phyloP scores from a whole-genome alignment of 2,329 filamentous ascomycete species.

The Ustilaginoidea virens region DNA sequence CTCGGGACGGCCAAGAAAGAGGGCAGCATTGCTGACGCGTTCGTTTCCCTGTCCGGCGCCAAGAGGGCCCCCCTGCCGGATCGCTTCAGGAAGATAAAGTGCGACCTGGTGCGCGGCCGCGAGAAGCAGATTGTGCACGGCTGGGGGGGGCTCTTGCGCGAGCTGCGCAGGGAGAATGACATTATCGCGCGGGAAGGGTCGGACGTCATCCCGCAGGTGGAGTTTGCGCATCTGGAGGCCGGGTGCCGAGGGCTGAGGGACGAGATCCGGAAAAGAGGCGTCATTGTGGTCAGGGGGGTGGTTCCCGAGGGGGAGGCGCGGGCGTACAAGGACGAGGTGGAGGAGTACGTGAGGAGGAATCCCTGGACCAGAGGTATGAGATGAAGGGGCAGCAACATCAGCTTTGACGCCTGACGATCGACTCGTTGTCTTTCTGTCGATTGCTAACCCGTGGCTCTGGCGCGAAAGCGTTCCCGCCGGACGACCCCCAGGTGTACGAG shows the following conservation, averaged over 20 bases:
- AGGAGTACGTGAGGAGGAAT: conserved; percentile 51
- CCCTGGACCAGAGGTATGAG: conserved; percentile 36
- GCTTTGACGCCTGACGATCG: too few species aligned
- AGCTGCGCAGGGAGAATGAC: conserved; percentile 31
- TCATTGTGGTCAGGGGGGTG: conserved; percentile 49
- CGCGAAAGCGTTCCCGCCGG: conserved; percentile 42
- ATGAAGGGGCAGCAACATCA: too few species aligned
- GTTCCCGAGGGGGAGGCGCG: conserved; percentile 47
- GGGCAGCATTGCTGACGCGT: conserved; percentile 47
- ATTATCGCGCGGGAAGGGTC: conserved; percentile 28
- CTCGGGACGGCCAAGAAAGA: conserved; percentile 26
- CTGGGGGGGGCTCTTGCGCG: conserved; percentile 32
- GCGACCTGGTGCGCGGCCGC: conserved; percentile 31
- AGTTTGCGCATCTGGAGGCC: conserved; percentile 27
- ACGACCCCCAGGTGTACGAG: conserved; percentile 57
- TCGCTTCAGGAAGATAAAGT: conserved; percentile 40
- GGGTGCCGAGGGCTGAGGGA: conserved; percentile 20
- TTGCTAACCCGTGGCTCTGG: too few species aligned
- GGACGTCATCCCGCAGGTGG: conserved; percentile 34
- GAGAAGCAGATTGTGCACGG: conserved; percentile 30
- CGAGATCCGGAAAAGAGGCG: conserved; percentile 45
- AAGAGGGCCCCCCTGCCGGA: conserved; percentile 31
- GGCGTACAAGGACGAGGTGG: conserved; percentile 46
- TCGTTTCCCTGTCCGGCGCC: conserved; percentile 39
- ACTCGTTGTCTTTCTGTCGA: too few species aligned